These are phyloP conservation scores for Physcomitrellopsis africana DNA, from an alignment of 225 moss, liverwort and hornwort species.

Conservation along the genomic window DNA sequence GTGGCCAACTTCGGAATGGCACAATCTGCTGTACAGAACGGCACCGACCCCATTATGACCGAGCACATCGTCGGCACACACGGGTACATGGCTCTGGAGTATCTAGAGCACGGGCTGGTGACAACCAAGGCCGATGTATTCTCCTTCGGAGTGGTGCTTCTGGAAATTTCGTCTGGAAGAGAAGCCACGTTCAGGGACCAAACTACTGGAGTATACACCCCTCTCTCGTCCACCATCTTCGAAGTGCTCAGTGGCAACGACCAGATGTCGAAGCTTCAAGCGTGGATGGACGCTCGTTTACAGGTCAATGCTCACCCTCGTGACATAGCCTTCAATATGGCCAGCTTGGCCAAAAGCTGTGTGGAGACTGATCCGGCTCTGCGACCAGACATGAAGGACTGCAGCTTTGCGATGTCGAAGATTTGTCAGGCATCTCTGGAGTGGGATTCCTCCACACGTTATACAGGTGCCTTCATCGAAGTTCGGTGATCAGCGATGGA, in stretches of 20 bases:
- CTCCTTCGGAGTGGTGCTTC: constrained; percentile 74
- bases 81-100: constrained; percentile 88
- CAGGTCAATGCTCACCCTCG: constrained; percentile 51
- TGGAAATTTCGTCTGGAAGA: constrained; percentile 47
- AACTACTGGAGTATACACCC: constrained; percentile 35
- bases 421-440: constrained; percentile 56
- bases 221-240: constrained; percentile 50
- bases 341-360: constrained; percentile 61
- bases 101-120: constrained; percentile 70
- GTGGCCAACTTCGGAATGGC: constrained; percentile 84
- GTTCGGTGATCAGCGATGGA: constrained; percentile 42
- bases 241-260: constrained; percentile 54
- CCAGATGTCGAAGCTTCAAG: constrained; percentile 39
- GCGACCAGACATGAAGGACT: constrained; percentile 75
- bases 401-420: constrained; percentile 65
- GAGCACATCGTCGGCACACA: constrained; percentile 76
- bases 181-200: constrained; percentile 10
- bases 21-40: constrained; percentile 37
- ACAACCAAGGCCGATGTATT: constrained; percentile 76
- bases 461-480: constrained; percentile 44
- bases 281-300: constrained; percentile 64
- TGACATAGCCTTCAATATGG: constrained; percentile 55
- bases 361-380: constrained; percentile 52
- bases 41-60: constrained; percentile 48
- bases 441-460: constrained; percentile 61